Evolutionary conservation across 108 stramenopile genomes (phyloP), one percentile per base, ranked within the genome.

Genomic region (Nitzschia putrida): DNA sequence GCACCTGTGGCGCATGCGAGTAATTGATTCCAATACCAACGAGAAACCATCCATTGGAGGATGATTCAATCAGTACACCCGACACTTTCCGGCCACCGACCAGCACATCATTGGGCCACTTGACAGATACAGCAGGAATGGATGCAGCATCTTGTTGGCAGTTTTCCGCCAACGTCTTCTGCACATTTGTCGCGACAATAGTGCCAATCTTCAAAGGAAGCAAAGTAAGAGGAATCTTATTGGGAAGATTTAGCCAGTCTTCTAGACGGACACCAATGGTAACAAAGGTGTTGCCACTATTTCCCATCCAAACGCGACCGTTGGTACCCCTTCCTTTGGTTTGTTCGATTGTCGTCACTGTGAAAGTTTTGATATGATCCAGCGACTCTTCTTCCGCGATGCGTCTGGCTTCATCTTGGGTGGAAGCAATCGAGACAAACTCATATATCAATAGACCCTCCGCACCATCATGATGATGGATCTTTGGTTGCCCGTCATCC

Each of bases 71-170:
- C 55, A 92, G 59, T 24, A 78, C 60, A n/a, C 89, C 90, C 34
- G 84, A 73, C 57, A 86, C 77, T 61, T 86, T 90, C 26, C 58
- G 41, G 20, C 83, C 83, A 38, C 84, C 66, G 25, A 95, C 73
- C 14, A 97, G 75, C 11, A 97, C 96, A 56, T 77, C 96, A 78
- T 97, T 97, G 16, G 96, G 96, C 96, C 96, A 97, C 70, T 97
- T 97, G 49, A 95, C 80, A 8, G 88, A 83, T 8, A 75, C 74
- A 1, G 40, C 10, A 34, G 66, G 72, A 37, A 23, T 16, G 2
- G 34, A 34, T 34, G 40, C 21, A 9, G 16, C 2, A 20, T 56
- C 45, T 34, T 57, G 25, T 21, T 20, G 23, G 37, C 78, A 72
- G 12, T 55, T 61, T 10, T 65, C 20, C 26, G 72, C 21, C 39